Evolutionary conservation across 768 basidiomycete species (phyloP).

Genomic region (Brasilioporus rufonigricans): DNA sequence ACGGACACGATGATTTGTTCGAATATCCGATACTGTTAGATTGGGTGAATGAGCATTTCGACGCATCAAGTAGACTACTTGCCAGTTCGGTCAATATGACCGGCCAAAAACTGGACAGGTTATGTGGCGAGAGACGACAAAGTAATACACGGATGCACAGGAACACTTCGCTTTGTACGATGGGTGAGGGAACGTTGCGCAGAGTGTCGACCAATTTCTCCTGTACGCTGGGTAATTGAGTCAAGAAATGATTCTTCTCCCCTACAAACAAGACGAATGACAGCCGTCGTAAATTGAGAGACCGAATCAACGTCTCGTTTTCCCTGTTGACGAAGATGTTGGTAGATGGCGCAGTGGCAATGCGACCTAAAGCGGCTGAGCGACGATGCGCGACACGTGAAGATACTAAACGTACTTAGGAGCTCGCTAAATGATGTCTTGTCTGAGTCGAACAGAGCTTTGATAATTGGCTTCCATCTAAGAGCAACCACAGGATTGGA

Average conservation of each 20-base stretch:
- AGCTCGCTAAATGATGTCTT: slow-evolving; percentile 84
- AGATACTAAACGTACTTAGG: slow-evolving; percentile 52
- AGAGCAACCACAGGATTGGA: slow-evolving; percentile 52
- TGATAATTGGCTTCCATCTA: slow-evolving; percentile 78
- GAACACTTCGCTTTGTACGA: slow-evolving; percentile 93
- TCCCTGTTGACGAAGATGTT: slow-evolving; percentile 97
- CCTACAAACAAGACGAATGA: slow-evolving; percentile 85
- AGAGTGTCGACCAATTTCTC: slow-evolving; percentile 95
- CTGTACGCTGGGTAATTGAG: slow-evolving; percentile 89
- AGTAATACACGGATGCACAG: slow-evolving; percentile 89
- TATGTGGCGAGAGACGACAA: slow-evolving; percentile 87
- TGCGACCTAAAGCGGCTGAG: slow-evolving; percentile 50
- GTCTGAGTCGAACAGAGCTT: slow-evolving; percentile 79
- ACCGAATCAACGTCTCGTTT: slow-evolving; percentile 86
- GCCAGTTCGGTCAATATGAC: slow-evolving; percentile 92
- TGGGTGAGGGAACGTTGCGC: slow-evolving; percentile 71
- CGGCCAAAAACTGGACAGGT: slow-evolving; percentile 95
- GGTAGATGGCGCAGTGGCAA: slow-evolving; percentile 82
- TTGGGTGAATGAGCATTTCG: not conserved
- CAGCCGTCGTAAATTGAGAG: slow-evolving; percentile 81
- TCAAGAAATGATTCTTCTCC: slow-evolving; percentile 89
- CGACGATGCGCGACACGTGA: slow-evolving; percentile 27
- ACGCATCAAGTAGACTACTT: slow-evolving; percentile 19
- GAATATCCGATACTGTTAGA: slow-evolving; percentile 80
- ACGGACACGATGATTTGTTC: slow-evolving; percentile 71